phyloP scores from a whole-genome alignment of 352 stramenopile species.

The Elongisporangium prolatum region DNA sequence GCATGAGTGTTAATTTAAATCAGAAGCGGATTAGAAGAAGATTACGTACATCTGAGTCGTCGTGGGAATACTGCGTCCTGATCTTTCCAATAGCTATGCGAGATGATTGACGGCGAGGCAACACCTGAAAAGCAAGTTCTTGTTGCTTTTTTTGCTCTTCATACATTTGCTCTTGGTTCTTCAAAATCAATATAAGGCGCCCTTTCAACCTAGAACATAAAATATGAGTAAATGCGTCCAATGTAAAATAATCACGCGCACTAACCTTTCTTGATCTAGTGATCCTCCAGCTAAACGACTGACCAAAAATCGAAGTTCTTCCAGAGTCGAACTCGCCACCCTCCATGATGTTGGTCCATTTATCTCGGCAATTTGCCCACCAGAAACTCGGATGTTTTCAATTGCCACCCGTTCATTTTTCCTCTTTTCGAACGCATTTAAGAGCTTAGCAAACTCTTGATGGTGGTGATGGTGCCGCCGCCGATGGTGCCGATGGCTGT shows the following conservation, averaged over 20 bases:
- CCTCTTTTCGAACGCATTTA: conserved; percentile 43
- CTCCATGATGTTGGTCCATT: conserved; percentile 60
- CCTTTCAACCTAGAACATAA: conserved; percentile 40
- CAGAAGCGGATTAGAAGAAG: neutral
- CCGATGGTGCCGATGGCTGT: conserved; percentile 40
- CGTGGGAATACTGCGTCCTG: conserved; percentile 51
- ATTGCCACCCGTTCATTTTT: conserved; percentile 53
- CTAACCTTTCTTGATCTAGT: conserved; percentile 64
- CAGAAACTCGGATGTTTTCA: conserved; percentile 48
- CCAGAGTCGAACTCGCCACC: conserved; percentile 66
- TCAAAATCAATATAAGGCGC: conserved; percentile 73
- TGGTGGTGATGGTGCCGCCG: conserved; percentile 60
- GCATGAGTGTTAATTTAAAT: neutral
- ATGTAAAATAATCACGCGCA: neutral
- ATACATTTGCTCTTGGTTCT: conserved; percentile 69
- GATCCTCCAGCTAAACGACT: conserved; percentile 52
- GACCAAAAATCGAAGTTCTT: conserved; percentile 51
- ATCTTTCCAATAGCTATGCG: conserved; percentile 79
- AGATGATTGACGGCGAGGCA: conserved; percentile 79
- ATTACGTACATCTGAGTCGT: conserved; percentile 44
- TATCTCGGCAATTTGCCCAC: conserved; percentile 21
- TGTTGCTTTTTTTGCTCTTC: conserved; percentile 60
- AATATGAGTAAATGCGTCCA: neutral
- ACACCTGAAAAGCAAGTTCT: conserved; percentile 66
- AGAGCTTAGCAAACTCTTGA: conserved; percentile 63